Percentiles rank a stretch among this genome's conserved stretches.
Evolutionary conservation across 2,329 filamentous ascomycete genomes (phyloP).

Genomic region (Hymenoscyphus albidus): DNA sequence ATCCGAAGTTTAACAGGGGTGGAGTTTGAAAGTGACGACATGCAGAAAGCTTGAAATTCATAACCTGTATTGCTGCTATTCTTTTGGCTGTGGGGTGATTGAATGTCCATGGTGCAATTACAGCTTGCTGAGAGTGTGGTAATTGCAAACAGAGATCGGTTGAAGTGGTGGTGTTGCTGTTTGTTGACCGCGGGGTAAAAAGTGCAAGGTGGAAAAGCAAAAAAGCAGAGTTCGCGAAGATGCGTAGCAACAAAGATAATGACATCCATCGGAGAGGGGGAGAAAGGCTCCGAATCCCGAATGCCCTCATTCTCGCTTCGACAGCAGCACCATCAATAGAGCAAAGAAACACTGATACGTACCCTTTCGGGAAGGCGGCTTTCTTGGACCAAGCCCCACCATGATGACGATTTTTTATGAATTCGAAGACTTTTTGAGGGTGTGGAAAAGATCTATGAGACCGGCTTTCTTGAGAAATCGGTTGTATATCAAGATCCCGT

Average conservation of each 20-base stretch:
- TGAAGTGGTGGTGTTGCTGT: not conserved
- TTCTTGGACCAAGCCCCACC: slow-evolving; percentile 61
- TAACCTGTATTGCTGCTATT: not conserved
- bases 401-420: slow-evolving; percentile 39
- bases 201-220: not conserved
- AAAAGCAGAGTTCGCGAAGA: not conserved
- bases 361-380: slow-evolving; percentile 70
- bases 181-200: slow-evolving; percentile 1
- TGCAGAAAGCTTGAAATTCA: not conserved
- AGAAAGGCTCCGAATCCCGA: not conserved
- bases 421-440: not conserved
- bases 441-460: not conserved
- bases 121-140: not conserved
- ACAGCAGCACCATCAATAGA: not conserved
- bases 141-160: not conserved
- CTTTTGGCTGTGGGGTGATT: not conserved
- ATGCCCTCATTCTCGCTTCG: not conserved
- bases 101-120: not conserved
- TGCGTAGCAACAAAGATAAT: not conserved
- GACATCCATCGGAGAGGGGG: not conserved
- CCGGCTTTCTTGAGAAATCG: not conserved
- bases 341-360: slow-evolving; percentile 8
- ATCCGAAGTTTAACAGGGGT: not conserved
- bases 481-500: not conserved
- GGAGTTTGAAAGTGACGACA: not conserved